These are phyloP conservation scores for Trichoderma sp. DNA, from an alignment of 2,329 filamentous ascomycete genomes.

Conservation along the genomic window DNA sequence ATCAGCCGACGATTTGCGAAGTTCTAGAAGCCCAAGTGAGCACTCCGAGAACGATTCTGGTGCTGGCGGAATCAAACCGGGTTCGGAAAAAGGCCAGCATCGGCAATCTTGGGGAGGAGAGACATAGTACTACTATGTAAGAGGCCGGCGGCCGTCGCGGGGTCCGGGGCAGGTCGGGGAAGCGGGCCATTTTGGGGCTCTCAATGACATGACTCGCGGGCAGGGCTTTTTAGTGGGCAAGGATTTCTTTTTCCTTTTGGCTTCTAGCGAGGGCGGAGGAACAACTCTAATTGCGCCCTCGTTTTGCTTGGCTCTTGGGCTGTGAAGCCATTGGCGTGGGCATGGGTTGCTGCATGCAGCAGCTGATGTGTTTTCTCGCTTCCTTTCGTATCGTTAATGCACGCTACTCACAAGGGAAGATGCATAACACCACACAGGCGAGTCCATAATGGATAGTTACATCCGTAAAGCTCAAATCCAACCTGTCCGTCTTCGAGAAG, in stretches of 20 bases:
- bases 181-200: constrained; percentile 1
- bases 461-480: not conserved
- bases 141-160: not conserved
- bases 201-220: constrained; percentile 5
- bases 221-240: not conserved
- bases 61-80: not conserved
- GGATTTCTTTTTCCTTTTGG: not conserved
- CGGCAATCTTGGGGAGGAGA: constrained; percentile 1
- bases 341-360: not conserved
- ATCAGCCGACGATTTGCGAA: constrained; percentile 1
- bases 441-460: not conserved
- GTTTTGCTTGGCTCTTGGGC: not conserved
- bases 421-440: not conserved
- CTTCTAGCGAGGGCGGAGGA: constrained; percentile 13
- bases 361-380: not conserved
- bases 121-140: no score
- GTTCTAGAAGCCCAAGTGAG: not conserved
- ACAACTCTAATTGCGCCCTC: constrained; percentile 11
- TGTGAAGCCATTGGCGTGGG: not conserved
- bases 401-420: not conserved
- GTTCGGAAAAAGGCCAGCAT: not conserved
- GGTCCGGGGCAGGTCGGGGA: constrained; percentile 15
- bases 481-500: not conserved
- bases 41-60: not conserved
- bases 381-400: not conserved